These are phyloP conservation scores for Mycena polygramma DNA, from an alignment of 768 basidiomycete species.

Conservation along the genomic window DNA sequence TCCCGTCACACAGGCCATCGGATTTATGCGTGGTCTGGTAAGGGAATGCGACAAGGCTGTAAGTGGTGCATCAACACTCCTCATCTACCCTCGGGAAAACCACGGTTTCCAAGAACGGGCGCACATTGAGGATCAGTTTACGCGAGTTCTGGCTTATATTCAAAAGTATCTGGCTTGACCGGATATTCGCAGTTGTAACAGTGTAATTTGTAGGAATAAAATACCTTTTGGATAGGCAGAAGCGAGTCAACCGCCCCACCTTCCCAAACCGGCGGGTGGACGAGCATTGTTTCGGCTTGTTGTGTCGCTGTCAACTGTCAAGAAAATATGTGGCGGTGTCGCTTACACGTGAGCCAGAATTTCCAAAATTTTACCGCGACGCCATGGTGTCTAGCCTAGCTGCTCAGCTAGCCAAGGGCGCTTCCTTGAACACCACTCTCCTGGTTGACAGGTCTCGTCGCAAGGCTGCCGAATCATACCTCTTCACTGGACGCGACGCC, in stretches of 20 bases:
- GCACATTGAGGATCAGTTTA: conserved; percentile 34
- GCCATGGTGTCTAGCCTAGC: conserved; percentile 81
- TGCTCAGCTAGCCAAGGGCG: conserved; percentile 80
- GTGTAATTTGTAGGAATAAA: background rate
- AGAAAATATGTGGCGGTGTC: background rate
- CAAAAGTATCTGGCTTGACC: conserved; percentile 24
- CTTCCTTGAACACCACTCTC: conserved; percentile 83
- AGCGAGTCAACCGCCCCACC: background rate
- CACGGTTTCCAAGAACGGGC: conserved; percentile 30
- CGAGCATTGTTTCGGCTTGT: background rate
- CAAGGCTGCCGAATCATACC: conserved; percentile 82
- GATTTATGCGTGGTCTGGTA: conserved; percentile 36
- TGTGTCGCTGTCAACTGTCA: background rate
- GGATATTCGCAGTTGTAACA: background rate
- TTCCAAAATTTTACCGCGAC: conserved; percentile 8
- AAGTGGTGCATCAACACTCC: conserved; percentile 23
- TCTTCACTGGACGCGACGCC: conserved; percentile 87
- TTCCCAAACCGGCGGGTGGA: background rate
- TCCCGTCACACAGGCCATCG: conserved; percentile 30
- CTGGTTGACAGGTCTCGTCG: conserved; percentile 75
- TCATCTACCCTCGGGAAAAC: conserved; percentile 36
- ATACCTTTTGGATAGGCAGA: background rate
- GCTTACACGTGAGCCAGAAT: background rate
- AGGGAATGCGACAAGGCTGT: conserved; percentile 29
- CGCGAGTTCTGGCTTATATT: conserved; percentile 32